Evolutionary conservation across 2,329 filamentous ascomycete species (phyloP).

Genomic region (Biscogniauxia sp.): DNA sequence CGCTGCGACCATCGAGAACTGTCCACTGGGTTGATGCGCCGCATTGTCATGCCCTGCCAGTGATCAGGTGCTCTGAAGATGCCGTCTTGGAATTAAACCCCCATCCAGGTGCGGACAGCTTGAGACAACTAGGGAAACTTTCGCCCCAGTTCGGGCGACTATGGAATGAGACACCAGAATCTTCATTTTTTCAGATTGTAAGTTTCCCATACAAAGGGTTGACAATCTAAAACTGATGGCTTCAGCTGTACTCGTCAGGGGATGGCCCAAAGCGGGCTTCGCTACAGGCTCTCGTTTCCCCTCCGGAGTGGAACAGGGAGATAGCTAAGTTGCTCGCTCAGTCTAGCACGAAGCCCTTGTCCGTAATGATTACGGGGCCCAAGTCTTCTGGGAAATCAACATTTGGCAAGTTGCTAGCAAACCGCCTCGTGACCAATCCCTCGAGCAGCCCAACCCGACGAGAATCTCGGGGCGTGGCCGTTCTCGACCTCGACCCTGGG

Average conservation of each 20-base stretch:
- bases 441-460: conserved; percentile 22
- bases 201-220: conserved; percentile 13
- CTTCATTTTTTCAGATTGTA: conserved; percentile 55
- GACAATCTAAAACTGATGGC: conserved; percentile 22
- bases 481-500: conserved; percentile 75
- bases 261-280: conserved; percentile 49
- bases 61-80: conserved; percentile 54
- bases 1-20: conserved; percentile 47
- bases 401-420: conserved; percentile 64
- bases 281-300: conserved; percentile 55
- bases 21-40: conserved; percentile 63
- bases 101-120: conserved; percentile 44
- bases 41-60: conserved; percentile 67
- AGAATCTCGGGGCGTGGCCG: conserved; percentile 40
- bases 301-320: conserved; percentile 60
- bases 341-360: conserved; percentile 35
- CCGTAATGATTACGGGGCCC: conserved; percentile 63
- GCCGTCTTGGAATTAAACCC: conserved; percentile 55
- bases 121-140: conserved; percentile 56
- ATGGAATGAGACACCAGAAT: conserved; percentile 52
- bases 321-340: conserved; percentile 45
- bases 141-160: conserved; percentile 66
- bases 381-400: conserved; percentile 77
- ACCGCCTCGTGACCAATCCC: conserved; percentile 59
- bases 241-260: conserved; percentile 51